Conservation (phyloP, 73 alveolate genomes). For the Blepharisma stoltei region DNA sequence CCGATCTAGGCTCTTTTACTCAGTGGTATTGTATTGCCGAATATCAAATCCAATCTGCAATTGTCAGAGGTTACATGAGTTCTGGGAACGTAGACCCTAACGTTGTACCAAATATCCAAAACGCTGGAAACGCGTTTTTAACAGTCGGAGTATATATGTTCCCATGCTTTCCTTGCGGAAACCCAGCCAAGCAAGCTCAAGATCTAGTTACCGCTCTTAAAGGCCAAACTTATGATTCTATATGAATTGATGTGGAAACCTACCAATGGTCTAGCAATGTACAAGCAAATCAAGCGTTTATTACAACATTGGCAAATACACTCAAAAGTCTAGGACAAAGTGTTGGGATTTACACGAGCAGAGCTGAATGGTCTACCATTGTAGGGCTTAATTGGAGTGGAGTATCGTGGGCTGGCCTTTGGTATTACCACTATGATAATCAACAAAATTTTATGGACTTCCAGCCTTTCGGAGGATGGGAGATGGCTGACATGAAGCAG, state of each 20-base stretch:
- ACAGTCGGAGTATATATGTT: conserved; percentile 55
- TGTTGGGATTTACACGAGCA: conserved; percentile 60
- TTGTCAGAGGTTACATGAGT: conserved; percentile 52
- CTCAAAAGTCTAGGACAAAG: conserved; percentile 47
- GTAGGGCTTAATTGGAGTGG: conserved; percentile 63
- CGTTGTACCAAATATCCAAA: conserved; percentile 38
- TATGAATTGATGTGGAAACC: conserved; percentile 78
- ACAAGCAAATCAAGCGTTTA: conserved; percentile 57
- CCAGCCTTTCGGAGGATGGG: conserved; percentile 71
- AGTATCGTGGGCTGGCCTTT: conserved; percentile 47
- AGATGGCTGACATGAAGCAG: conserved; percentile 64
- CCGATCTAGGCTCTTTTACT: too few species aligned
- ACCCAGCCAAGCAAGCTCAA: conserved; percentile 40
- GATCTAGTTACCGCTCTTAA: conserved; percentile 34
- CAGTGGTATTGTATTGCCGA: too few species aligned
- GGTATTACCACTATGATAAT: conserved; percentile 86
- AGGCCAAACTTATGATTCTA: conserved; percentile 44
- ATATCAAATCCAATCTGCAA: conserved; percentile 24
- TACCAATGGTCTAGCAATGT: conserved; percentile 62
- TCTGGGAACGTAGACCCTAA: conserved; percentile 50
- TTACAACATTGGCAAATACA: conserved; percentile 43
- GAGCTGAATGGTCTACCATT: conserved; percentile 59
- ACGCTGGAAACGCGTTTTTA: conserved; percentile 49
- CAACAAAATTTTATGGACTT: conserved; percentile 63
- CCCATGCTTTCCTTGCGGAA: conserved; percentile 42